Percentiles rank a stretch among this genome's conserved stretches.
Conservation (phyloP, 202 grass and related monocot genomes). For the Schoenoplectus tabernaemontani region DNA sequence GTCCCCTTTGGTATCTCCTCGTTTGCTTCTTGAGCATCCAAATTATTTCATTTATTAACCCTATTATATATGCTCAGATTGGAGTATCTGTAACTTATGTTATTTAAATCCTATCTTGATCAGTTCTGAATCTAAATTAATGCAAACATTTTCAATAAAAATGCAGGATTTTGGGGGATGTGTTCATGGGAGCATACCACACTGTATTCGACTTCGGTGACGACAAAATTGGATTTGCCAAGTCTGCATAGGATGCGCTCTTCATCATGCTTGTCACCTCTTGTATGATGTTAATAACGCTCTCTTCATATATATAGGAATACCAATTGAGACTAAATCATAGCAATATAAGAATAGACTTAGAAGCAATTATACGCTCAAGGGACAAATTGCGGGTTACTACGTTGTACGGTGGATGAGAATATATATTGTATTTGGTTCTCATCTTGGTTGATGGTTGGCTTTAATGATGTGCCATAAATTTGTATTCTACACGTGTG, state of each 20-base stretch:
- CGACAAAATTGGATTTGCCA: constrained; percentile 64
- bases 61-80: background rate
- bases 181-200: constrained; percentile 97
- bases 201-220: constrained; percentile 85
- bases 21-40: background rate
- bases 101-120: background rate
- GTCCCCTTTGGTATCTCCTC: constrained; percentile 63
- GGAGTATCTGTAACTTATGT: background rate
- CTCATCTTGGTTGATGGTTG: background rate
- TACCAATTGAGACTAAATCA: background rate
- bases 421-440: constrained; percentile 6
- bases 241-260: constrained; percentile 33
- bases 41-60: background rate
- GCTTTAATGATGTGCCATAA: background rate
- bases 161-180: constrained; percentile 93
- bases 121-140: background rate
- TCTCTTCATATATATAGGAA: background rate
- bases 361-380: background rate
- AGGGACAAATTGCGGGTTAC: background rate
- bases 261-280: background rate
- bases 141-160: background rate
- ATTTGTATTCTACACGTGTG: background rate
- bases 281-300: background rate
- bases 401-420: background rate
- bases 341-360: background rate